Evolutionary conservation across 495 filamentous ascomycete species (phyloP).

Genomic region (Paragyromitra xinjiangensis): DNA sequence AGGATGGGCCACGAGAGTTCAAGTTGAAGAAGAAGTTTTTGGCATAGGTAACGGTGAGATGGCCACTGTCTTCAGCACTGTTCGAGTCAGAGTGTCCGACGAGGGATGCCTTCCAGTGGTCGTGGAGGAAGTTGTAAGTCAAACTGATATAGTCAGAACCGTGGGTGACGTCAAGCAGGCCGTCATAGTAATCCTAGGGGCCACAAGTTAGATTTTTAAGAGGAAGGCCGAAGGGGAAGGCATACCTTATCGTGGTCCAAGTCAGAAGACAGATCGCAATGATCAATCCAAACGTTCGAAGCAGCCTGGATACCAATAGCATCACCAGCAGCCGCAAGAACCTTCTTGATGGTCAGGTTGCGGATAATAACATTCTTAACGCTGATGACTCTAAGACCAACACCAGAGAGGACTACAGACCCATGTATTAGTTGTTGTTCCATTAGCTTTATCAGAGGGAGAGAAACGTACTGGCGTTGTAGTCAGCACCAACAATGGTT

Average conservation of each 20-base stretch:
- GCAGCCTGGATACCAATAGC: conserved; percentile 66
- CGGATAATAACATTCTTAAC: conserved; percentile 69
- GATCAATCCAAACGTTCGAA: conserved; percentile 75
- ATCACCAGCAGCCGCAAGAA: conserved; percentile 67
- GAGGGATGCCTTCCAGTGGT: conserved; percentile 73
- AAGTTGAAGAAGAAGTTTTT: conserved; percentile 71
- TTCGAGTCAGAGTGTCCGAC: conserved; percentile 69
- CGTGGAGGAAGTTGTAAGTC: conserved; percentile 62
- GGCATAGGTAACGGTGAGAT: conserved; percentile 69
- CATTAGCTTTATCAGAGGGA: neutral
- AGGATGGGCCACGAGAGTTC: conserved; percentile 68
- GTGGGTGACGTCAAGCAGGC: conserved; percentile 69
- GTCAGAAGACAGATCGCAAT: conserved; percentile 70
- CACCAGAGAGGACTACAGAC: conserved; percentile 60
- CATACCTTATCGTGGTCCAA: conserved; percentile 63
- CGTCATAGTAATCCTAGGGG: conserved; percentile 71
- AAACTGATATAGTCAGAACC: conserved; percentile 65
- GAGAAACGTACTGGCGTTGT: conserved; percentile 49
- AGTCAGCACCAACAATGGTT: conserved; percentile 63
- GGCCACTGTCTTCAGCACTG: conserved; percentile 61
- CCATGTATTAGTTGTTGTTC: neutral
- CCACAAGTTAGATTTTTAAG: conserved; percentile 9
- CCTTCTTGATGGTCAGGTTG: conserved; percentile 69
- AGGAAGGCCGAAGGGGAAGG: too few species aligned
- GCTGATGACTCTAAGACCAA: conserved; percentile 63